phyloP scores from a whole-genome alignment of 164 flowering plant genomes.

The Chimonanthus salicifolius region DNA sequence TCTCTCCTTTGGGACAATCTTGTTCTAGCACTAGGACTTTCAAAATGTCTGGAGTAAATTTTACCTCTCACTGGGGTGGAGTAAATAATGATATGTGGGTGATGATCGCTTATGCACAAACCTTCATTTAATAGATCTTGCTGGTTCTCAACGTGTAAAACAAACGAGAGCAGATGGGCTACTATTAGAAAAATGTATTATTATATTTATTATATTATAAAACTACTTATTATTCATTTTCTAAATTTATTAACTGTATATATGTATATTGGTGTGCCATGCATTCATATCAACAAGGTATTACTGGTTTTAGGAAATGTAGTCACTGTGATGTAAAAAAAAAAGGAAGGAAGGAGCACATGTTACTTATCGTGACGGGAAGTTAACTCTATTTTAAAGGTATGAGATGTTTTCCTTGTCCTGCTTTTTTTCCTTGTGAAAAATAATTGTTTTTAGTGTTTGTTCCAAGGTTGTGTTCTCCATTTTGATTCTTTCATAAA shows the following conservation, averaged over 20 bases:
- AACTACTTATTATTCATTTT: neutral
- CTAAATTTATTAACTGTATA: neutral
- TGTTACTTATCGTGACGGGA: constrained; percentile 98
- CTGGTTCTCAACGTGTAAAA: constrained; percentile 96
- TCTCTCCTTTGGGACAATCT: too few relatives aligned
- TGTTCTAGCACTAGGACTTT: too few relatives aligned
- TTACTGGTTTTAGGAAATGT: constrained; percentile 95
- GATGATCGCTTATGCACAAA: constrained; percentile 83
- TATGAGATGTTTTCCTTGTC: constrained; percentile 10
- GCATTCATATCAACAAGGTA: constrained; percentile 92
- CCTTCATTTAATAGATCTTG: constrained; percentile 94
- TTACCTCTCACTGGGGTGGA: too few relatives aligned
- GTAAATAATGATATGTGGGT: constrained; percentile 35
- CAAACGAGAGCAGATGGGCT: constrained; percentile 93
- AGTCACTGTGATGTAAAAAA: constrained; percentile 94
- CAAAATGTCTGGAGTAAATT: too few relatives aligned
- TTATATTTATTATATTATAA: neutral
- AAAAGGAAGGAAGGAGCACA: constrained; percentile 96
- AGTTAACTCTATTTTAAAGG: constrained; percentile 95
- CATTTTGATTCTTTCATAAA: too few relatives aligned
- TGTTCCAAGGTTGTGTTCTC: neutral
- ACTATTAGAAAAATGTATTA: constrained; percentile 86
- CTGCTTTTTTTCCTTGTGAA: neutral
- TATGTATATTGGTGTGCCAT: constrained; percentile 21
- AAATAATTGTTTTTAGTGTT: neutral